phyloP scores from a whole-genome alignment of 495 filamentous ascomycete species.

The Penicillium egyptiacum region DNA sequence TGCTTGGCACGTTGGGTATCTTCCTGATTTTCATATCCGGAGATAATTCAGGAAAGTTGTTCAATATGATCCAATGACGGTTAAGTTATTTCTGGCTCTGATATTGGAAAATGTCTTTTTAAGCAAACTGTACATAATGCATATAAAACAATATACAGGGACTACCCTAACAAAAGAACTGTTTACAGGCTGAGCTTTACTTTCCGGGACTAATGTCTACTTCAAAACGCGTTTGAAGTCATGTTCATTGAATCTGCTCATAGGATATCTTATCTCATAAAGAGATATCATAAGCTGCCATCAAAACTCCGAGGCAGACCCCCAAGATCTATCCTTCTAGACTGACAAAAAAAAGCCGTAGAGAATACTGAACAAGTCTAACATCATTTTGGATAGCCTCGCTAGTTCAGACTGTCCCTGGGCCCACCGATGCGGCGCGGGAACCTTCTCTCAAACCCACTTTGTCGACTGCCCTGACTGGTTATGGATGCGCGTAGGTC shows the following conservation, averaged over 20 bases:
- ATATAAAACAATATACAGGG: background rate
- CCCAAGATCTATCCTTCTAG: background rate
- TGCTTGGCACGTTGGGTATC: background rate
- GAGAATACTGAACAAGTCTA: background rate
- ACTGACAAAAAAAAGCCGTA: background rate
- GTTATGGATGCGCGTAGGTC: slow-evolving; percentile 45
- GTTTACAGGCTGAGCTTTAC: background rate
- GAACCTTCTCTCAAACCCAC: slow-evolving; percentile 38
- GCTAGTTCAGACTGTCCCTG: slow-evolving; percentile 43
- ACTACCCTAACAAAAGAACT: background rate
- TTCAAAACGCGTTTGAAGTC: background rate
- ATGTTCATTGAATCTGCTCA: background rate
- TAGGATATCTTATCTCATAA: background rate
- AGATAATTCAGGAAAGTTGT: background rate
- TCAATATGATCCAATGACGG: background rate
- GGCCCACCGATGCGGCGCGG: slow-evolving; percentile 40
- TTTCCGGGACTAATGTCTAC: background rate
- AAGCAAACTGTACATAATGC: background rate
- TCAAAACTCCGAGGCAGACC: background rate
- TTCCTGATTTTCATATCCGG: background rate
- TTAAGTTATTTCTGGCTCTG: background rate
- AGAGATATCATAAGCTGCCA: background rate
- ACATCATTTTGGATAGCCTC: background rate
- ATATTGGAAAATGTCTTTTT: background rate
- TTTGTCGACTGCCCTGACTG: slow-evolving; percentile 42